Evolutionary conservation across 768 basidiomycete genomes (phyloP).

Genomic region (Tylopilus felleus): DNA sequence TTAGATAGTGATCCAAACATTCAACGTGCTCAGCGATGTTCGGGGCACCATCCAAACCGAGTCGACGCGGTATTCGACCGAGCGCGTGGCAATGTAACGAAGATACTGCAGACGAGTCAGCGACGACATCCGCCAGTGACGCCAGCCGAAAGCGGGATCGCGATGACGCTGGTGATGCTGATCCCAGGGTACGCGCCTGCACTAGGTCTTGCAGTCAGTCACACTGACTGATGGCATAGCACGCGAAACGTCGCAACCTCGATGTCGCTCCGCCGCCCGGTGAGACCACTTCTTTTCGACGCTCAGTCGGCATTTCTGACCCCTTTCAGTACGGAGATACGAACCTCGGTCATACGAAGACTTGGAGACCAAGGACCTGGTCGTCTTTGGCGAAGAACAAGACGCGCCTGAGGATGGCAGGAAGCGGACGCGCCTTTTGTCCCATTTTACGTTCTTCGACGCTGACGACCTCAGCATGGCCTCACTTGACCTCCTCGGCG

Average conservation of each 20-base stretch:
- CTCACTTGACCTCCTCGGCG: constrained; percentile 45
- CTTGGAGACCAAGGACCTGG: constrained; percentile 34
- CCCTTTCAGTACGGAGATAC: constrained; percentile 40
- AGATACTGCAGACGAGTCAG: constrained; percentile 22
- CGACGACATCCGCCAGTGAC: constrained; percentile 26
- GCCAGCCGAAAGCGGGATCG: constrained; percentile 27
- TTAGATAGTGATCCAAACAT: background rate
- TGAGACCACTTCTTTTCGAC: background rate
- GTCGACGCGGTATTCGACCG: constrained; percentile 38
- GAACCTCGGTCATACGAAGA: constrained; percentile 30
- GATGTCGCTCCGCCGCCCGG: constrained; percentile 18
- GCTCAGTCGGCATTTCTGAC: background rate
- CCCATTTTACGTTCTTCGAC: constrained; percentile 62
- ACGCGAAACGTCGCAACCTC: constrained; percentile 27
- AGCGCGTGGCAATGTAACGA: constrained; percentile 53
- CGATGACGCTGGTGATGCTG: constrained; percentile 1
- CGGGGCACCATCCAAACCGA: constrained; percentile 2
- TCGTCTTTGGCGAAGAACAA: constrained; percentile 43
- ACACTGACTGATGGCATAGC: constrained; percentile 6
- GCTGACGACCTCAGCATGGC: constrained; percentile 45
- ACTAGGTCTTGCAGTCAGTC: background rate
- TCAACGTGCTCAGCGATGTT: background rate
- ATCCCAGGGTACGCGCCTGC: constrained; percentile 13
- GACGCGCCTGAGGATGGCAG: constrained; percentile 32
- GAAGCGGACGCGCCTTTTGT: constrained; percentile 58